Percentiles rank a stretch among this genome's conserved stretches.
These are phyloP conservation scores for Hypoxylon sp. DNA, from an alignment of 2,329 filamentous ascomycete species.

Conservation along the genomic window DNA sequence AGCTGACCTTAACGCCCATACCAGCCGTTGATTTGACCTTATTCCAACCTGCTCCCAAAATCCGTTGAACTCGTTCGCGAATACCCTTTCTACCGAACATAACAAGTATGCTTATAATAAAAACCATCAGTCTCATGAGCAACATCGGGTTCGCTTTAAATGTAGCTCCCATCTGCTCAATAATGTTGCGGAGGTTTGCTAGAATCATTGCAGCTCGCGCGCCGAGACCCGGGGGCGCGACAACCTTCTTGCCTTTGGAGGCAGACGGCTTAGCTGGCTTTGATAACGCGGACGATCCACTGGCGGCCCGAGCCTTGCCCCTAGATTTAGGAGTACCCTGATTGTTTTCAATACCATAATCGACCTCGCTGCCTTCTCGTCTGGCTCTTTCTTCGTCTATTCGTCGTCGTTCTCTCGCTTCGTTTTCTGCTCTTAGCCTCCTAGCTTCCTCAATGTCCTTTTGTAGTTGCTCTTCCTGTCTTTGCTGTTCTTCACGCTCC, in stretches of 20 bases:
- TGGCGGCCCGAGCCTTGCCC: conserved; percentile 50
- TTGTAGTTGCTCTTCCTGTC: conserved; percentile 68
- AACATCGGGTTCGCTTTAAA: conserved; percentile 69
- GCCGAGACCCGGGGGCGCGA: conserved; percentile 55
- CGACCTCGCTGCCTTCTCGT: conserved; percentile 69
- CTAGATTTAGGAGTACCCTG: conserved; percentile 55
- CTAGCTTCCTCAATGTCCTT: conserved; percentile 69
- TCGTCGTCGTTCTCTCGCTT: conserved; percentile 65
- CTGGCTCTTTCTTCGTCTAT: conserved; percentile 66
- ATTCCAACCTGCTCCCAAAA: conserved; percentile 78
- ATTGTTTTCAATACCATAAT: conserved; percentile 75
- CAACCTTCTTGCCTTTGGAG: conserved; percentile 52
- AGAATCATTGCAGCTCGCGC: conserved; percentile 66
- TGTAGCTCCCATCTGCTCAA: conserved; percentile 64
- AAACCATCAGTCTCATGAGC: conserved; percentile 76
- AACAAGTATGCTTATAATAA: conserved; percentile 81
- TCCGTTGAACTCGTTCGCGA: conserved; percentile 77
- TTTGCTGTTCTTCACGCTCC: conserved; percentile 70
- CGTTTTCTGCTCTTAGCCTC: conserved; percentile 68
- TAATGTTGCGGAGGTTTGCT: conserved; percentile 62
- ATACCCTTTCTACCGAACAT: conserved; percentile 81
- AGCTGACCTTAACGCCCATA: conserved; percentile 98
- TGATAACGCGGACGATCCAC: conserved; percentile 52
- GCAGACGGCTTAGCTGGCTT: conserved; percentile 47
- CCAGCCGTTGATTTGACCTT: conserved; percentile 88